These are phyloP conservation scores for Stephanodiscus triporus DNA, from an alignment of 108 stramenopile genomes.

Conservation along the genomic window DNA sequence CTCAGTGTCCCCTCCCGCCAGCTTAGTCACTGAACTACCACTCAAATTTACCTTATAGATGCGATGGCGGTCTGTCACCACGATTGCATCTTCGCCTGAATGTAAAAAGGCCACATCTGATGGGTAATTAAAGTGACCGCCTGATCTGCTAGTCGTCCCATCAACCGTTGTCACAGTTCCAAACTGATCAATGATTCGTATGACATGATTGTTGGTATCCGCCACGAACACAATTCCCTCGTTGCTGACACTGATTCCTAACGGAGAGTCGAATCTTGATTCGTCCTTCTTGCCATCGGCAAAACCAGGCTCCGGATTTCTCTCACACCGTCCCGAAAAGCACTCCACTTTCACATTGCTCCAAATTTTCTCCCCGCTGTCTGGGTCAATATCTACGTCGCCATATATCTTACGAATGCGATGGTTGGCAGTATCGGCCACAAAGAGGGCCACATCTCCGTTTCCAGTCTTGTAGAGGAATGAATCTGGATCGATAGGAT, in stretches of 20 bases:
- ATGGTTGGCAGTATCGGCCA: slow-evolving; percentile 85
- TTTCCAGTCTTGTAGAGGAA: slow-evolving; percentile 42
- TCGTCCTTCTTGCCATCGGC: slow-evolving; percentile 62
- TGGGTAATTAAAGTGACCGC: slow-evolving; percentile 80
- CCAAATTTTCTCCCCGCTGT: slow-evolving; percentile 45
- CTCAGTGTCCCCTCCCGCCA: slow-evolving; percentile 61
- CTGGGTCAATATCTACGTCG: slow-evolving; percentile 24
- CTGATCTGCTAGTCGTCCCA: slow-evolving; percentile 34
- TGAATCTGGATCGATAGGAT: slow-evolving; percentile 51
- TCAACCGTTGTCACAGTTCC: slow-evolving; percentile 66
- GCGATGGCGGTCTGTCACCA: slow-evolving; percentile 74
- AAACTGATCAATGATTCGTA: slow-evolving; percentile 61
- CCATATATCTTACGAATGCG: slow-evolving; percentile 65
- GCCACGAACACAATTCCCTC: slow-evolving; percentile 74
- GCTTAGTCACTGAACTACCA: slow-evolving; percentile 58
- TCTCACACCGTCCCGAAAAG: slow-evolving; percentile 60
- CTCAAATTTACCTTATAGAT: slow-evolving; percentile 57
- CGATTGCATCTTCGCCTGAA: slow-evolving; percentile 42
- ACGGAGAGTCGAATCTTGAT: slow-evolving; percentile 77
- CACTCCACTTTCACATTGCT: slow-evolving; percentile 56
- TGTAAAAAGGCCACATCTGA: slow-evolving; percentile 67
- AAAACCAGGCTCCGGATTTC: slow-evolving; percentile 65
- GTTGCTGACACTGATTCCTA: slow-evolving; percentile 67
- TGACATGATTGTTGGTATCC: slow-evolving; percentile 85
- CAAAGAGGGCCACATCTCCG: slow-evolving; percentile 53